Base-by-base conservation (phyloP, 192 early-diverging fungal species). In the Chytriomyces sp. region DNA sequence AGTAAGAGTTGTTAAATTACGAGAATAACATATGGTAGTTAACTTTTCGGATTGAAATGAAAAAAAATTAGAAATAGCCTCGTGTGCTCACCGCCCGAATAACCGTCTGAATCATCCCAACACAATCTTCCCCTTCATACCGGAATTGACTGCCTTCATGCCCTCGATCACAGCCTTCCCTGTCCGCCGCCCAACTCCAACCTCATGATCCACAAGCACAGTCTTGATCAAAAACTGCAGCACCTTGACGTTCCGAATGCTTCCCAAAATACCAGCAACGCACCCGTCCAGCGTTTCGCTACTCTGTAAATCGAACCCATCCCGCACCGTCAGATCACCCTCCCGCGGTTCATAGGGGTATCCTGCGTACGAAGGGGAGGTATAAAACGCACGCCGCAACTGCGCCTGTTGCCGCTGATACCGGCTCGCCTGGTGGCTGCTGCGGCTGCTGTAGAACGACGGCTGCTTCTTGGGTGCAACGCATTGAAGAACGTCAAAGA, bases 81-180 rank as follows among this genome's bases (percentile, higher is more conserved):
- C n/a, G n/a, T n/a, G n/a, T n/a, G n/a, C n/a, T n/a, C n/a, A n/a
- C n/a, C n/a, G n/a, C n/a, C n/a, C n/a, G n/a, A n/a, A n/a, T n/a
- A n/a, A n/a, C n/a, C n/a, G n/a, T n/a, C n/a, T n/a, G n/a, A n/a
- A n/a, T n/a, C n/a, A n/a, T n/a, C n/a, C n/a, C n/a, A n/a, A n/a
- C n/a, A n/a, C n/a, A 49, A 65, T 41, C 37, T 65, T 65, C 32
- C 53, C 66, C 53, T 68, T 68, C 66, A 68, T 68, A 17, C 66
- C 52, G 14, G 53, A 53, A 56, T 68, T 68, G 22, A 56, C 66
- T 5, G 28, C 66, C 53, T 55, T 68, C 66, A 68, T 68, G 12
- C 52, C 49, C 36, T 68, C 66, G 17, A 68, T 36, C 32, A 68
- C 36, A 5, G 66, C 66, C 52, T 52, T 53, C 40, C 52, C 66